phyloP scores from a whole-genome alignment of 1,284 basidiomycete species.

The Pterulicium gracile region DNA sequence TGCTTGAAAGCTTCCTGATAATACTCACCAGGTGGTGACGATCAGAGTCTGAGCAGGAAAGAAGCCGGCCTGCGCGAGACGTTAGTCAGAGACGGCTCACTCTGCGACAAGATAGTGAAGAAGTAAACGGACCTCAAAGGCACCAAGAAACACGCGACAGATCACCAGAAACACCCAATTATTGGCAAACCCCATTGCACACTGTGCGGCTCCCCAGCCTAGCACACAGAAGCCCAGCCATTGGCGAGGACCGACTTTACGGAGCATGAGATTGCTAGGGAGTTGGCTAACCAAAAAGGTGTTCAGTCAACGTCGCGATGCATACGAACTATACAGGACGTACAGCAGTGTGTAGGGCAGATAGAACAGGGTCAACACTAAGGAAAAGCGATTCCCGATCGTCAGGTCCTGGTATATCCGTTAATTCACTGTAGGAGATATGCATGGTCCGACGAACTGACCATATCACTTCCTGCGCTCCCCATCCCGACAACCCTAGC shows the following conservation, averaged over 20 bases:
- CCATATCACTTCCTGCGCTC: not conserved
- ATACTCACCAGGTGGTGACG: conserved; percentile 5
- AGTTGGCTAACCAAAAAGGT: conserved; percentile 8
- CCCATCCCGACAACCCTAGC: conserved; percentile 2
- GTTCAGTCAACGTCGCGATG: conserved; percentile 7
- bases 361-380: not conserved
- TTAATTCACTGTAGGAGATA: not conserved
- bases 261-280: conserved; percentile 9
- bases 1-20: no score
- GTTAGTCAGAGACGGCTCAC: not conserved
- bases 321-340: not conserved
- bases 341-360: conserved; percentile 3
- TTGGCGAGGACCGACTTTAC: conserved; percentile 7
- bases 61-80: conserved; percentile 3
- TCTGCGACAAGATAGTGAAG: not conserved
- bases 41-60: conserved; percentile 6
- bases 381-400: not conserved
- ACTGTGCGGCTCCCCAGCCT: conserved; percentile 10
- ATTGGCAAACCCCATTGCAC: conserved; percentile 29
- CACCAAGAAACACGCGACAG: conserved; percentile 28
- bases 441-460: not conserved
- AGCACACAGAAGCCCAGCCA: conserved; percentile 9
- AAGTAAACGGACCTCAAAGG: conserved; percentile 21
- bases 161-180: conserved; percentile 25
- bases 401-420: not conserved